Evolutionary conservation across 257 asterid genomes (phyloP), one percentile per base, ranked within the genome.

Genomic region (Datura wrightii): DNA sequence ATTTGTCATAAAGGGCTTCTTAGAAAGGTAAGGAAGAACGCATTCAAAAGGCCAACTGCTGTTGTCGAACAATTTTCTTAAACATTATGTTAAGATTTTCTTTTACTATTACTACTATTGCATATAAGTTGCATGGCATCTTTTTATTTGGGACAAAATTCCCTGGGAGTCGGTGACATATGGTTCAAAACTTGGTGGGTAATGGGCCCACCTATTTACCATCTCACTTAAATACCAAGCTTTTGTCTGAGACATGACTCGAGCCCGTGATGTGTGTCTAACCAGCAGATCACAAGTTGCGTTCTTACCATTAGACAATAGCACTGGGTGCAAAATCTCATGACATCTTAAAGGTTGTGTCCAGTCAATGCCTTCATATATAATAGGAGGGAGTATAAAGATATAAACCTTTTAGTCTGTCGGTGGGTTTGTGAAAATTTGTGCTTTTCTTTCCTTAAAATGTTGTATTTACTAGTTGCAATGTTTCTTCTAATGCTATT

Each of bases 371-470:
- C n/a, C n/a, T n/a, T n/a, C n/a, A n/a, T n/a, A 48, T 24, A 48
- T 24, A 48, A 24, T 24, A n/a, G 58, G 59, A 24, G 24, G 81
- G 14, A 48, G 81, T 74, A 72, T 72, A 72, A 72, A 72, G 41
- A 72, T 19, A 46, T 4, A 8, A 19, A 46, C 56, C 1, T 72
- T 46, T 46, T 19, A 46, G 11, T 74, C 11, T 74, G 81, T 48
- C 60, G 24, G 24, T 74, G 81, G 81, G 81, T 48, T 4, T 46
- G 80, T 74, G 44, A 34, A 19, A 60, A 74, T 5, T 48, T 74
- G 59, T 24, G 60, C 44, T 74, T 48, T 24, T 74, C 44, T 31
- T 8, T 16, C 36, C 34, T 8, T 70, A 41, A 37, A 10, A 39
- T 70, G 36, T 46, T 10, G 8, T 46, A 13, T 48, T 72, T 46